Base-by-base conservation (phyloP, 2,329 filamentous ascomycete species). In the Bimuria novae-zelandiae region DNA sequence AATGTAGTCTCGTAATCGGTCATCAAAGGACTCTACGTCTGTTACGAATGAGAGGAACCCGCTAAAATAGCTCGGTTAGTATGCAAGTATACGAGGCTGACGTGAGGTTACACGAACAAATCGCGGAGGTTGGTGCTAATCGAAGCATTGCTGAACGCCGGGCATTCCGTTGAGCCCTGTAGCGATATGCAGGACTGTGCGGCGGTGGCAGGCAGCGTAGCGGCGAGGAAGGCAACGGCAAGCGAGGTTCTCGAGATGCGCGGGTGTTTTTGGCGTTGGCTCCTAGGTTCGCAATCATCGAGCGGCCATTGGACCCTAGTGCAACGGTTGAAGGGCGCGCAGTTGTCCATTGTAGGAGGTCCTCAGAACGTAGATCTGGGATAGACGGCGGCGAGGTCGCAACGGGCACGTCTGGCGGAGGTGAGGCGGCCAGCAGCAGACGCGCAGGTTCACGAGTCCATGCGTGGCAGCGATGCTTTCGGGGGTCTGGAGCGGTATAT, bases 21-120 rank as follows among this genome's bases (percentile, higher is more conserved):
- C 72, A 73, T 99, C 94, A 71, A 99, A 99, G 7, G 88, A 84
- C 49, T 82, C 76, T 14, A 83, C 82, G 70, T 89, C 87, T 39
- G 89, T 89, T 63, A 97, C 94, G 72, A 83, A 90, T 60, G 85
- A 80, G 60, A 99, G 83, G 73, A 97, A 99, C 41, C 92, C 87
- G 76, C 92, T 96, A 68, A 95, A 56, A 51, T 32, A 51, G 47
- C 43, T 49, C 39, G 37, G 42, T 57, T 54, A 45, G 27, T 52
- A 46, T 47, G 17, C 39, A 51, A 37, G 48, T 44, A 36, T 42
- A 59, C 62, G 63, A 66, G 51, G 45, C 51, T 60, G 51, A 65
- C 68, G 61, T 61, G 56, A 57, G 47, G 57, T 59, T 57, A 52
- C 54, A 71, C 71, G 49, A 80, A 90, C 88, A 88, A 92, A 54